Evolutionary conservation across 129 eudicot species (phyloP).

Genomic region (Arctium minus): DNA sequence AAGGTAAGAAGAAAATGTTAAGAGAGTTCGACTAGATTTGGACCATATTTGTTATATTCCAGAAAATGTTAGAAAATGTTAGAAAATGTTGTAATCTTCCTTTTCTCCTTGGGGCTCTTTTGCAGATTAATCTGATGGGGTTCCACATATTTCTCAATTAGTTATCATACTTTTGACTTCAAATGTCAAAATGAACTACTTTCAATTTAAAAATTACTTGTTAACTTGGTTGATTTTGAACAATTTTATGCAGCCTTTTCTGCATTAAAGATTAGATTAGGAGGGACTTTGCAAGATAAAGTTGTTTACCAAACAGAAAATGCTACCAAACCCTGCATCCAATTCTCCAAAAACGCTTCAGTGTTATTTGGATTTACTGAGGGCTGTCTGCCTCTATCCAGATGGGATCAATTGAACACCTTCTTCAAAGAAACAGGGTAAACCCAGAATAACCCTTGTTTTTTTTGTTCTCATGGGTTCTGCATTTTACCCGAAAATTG

Average conservation of each 20-base stretch:
- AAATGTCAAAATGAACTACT: conserved; percentile 4
- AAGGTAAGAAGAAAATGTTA: conserved; percentile 41
- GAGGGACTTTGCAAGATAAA: conserved; percentile 87
- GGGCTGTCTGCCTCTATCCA: conserved; percentile 68
- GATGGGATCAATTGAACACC: conserved; percentile 79
- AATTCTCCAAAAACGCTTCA: conserved; percentile 38
- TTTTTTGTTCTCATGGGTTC: background rate
- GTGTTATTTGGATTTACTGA: conserved; percentile 58
- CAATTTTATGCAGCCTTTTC: conserved; percentile 66
- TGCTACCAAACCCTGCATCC: conserved; percentile 44
- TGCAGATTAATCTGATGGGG: too few relatives aligned
- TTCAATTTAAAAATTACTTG: conserved; percentile 5
- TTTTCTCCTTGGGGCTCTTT: too few relatives aligned
- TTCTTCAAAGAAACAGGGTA: conserved; percentile 75
- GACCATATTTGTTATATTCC: background rate
- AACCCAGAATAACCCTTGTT: conserved; percentile 13
- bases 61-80: too few relatives aligned
- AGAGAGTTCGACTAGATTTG: too few relatives aligned
- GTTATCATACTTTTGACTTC: background rate
- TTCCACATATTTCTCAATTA: background rate
- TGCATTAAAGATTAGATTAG: conserved; percentile 83
- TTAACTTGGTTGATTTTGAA: conserved; percentile 8
- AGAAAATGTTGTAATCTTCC: too few relatives aligned
- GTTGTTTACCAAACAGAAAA: conserved; percentile 63
- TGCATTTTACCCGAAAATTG: background rate